Conservation (phyloP, 169 alveolate genomes). For the Eimeria maxima region DNA sequence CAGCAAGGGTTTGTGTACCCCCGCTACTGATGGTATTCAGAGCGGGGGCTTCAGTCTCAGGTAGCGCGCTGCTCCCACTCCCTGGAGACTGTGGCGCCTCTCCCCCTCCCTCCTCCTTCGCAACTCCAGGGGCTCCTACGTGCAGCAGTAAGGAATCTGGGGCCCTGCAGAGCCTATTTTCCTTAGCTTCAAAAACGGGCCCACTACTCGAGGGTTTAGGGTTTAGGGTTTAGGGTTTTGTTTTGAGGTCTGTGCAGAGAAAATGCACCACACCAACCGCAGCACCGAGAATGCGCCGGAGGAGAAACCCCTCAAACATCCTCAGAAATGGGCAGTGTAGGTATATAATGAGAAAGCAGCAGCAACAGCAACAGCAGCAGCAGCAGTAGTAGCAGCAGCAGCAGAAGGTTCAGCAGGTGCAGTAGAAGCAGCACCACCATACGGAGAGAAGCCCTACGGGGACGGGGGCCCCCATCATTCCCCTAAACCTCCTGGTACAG, state of each 20-base stretch:
- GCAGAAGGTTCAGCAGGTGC: too few species aligned
- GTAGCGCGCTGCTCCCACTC: neutral
- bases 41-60: neutral
- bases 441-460: too few species aligned
- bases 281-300: neutral
- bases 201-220: neutral
- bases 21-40: neutral
- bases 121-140: neutral
- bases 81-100: constrained; percentile 44
- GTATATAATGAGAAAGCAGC: neutral
- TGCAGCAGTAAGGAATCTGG: neutral
- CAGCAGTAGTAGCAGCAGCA: too few species aligned
- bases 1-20: neutral
- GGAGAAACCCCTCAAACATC: constrained; percentile 21
- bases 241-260: neutral
- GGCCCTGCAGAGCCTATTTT: neutral
- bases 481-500: too few species aligned
- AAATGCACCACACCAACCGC: constrained; percentile 16
- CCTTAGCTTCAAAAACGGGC: neutral
- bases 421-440: too few species aligned
- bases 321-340: constrained; percentile 40
- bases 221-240: neutral
- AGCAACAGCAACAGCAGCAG: too few species aligned
- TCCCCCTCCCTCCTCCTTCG: constrained; percentile 9
- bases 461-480: too few species aligned